Percentiles rank a stretch among this genome's conserved stretches.
Conservation (phyloP, 768 basidiomycete genomes). For the Russula sp. region DNA sequence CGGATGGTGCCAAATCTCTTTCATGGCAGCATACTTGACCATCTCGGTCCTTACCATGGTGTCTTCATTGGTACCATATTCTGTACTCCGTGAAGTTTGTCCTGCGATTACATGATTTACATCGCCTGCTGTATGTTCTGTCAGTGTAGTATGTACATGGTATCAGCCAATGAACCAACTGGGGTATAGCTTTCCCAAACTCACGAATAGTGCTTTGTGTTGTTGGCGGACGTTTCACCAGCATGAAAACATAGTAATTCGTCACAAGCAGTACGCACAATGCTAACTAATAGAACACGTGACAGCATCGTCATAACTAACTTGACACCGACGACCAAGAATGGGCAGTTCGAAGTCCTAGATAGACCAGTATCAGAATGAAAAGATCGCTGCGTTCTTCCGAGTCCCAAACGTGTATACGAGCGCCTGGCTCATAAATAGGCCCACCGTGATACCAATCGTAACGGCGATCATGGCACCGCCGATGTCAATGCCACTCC, state of each 20-base stretch:
- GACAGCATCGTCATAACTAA: background rate
- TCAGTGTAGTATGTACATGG: too few relatives aligned
- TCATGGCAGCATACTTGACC: conserved; percentile 37
- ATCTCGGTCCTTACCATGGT: conserved; percentile 54
- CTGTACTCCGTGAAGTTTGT: conserved; percentile 21
- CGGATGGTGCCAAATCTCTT: conserved; percentile 47
- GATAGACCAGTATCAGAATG: conserved; percentile 40
- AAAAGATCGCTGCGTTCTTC: conserved; percentile 76
- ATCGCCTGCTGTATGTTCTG: too few relatives aligned
- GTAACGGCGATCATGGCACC: conserved; percentile 85
- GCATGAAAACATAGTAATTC: background rate
- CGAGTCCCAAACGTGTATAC: conserved; percentile 78
- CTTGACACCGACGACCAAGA: background rate
- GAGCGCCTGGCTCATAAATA: conserved; percentile 80
- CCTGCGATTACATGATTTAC: too few relatives aligned
- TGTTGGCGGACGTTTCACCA: background rate
- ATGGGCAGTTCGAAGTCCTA: background rate
- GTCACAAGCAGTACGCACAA: background rate
- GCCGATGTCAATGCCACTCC: conserved; percentile 75
- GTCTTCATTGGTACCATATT: conserved; percentile 50
- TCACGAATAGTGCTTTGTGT: too few relatives aligned
- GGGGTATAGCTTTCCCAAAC: too few relatives aligned
- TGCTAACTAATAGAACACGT: background rate
- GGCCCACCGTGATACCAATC: conserved; percentile 81
- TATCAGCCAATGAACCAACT: too few relatives aligned